These are phyloP conservation scores for Lolium perenne DNA, from an alignment of 176 grass and related monocot genomes.

Conservation along the genomic window DNA sequence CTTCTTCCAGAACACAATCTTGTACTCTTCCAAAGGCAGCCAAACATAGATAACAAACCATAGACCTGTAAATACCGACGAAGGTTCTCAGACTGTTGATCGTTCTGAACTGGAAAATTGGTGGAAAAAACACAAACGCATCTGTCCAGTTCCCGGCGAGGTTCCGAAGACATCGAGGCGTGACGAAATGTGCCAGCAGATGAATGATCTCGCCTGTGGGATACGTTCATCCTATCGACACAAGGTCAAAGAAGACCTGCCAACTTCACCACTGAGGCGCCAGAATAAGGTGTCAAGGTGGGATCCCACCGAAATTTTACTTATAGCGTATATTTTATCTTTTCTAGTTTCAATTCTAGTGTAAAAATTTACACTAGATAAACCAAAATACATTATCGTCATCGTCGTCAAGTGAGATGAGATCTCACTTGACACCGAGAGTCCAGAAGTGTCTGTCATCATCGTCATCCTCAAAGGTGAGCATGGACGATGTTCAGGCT, in stretches of 20 bases:
- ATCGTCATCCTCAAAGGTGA: not conserved
- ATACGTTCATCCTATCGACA: not conserved
- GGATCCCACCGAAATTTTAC: too few species aligned
- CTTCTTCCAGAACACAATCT: too few species aligned
- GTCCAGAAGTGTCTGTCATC: not conserved
- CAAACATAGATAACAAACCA: too few species aligned
- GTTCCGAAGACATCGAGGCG: slow-evolving; percentile 39
- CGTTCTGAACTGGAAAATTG: slow-evolving; percentile 52
- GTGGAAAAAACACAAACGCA: slow-evolving; percentile 7
- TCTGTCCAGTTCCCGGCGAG: slow-evolving; percentile 50
- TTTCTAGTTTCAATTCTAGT: too few species aligned
- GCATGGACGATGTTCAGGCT: slow-evolving; percentile 24
- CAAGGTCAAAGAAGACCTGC: not conserved
- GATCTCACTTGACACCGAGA: too few species aligned
- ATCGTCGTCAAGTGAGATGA: too few species aligned
- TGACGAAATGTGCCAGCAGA: not conserved
- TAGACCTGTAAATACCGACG: too few species aligned
- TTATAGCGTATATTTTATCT: too few species aligned
- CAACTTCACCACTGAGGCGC: not conserved
- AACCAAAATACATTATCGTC: too few species aligned
- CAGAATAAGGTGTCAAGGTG: too few species aligned
- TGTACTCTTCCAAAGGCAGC: too few species aligned
- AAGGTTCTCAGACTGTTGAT: slow-evolving; percentile 46
- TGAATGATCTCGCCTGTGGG: slow-evolving; percentile 14
- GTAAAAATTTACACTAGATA: too few species aligned